Base-by-base conservation (phyloP, 163 green algal genomes). In the Chlorella variabilis region DNA sequence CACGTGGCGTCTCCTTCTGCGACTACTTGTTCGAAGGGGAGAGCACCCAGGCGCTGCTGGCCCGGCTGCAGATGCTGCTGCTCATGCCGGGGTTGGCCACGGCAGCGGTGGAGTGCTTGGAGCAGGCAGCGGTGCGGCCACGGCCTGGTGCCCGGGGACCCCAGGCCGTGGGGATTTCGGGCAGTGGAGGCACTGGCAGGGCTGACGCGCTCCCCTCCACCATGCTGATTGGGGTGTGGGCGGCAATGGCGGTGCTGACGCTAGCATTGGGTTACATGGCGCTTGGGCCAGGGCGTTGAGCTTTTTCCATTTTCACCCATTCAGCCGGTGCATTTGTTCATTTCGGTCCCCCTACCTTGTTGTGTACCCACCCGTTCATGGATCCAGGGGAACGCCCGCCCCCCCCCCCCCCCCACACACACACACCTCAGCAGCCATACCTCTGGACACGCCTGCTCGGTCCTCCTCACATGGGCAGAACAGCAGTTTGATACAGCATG, bases 1-100 rank as follows among this genome's bases (percentile, higher is more conserved):
- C 61, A 6, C 75, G 82, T 17, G 66, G 42, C 23, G 41, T 75
- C 20, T 23, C 39, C 7, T 87, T 69, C 56, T 84, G 75, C 58
- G 82, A 87, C 42, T 83, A 84, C 5, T 34, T 87, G 17, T 63
- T 86, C 41, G 73, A 83, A 34, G 81, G 81, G n/a, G 81, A 86
- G 71, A 54, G 54, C 36, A 70, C n/a, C 2, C 71, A 79, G 71
- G 71, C 54, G 25, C 2, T 51, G 54, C 54, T 68, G 34, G 56
- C 54, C 34, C 34, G 71, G 29, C 71, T 70, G 71, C 71, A 70
- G 36, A 36, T 79, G 54, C 71, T 79, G 71, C 71, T 79, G 54
- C 56, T 36, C 54, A 41, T 39, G 54, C 54, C 36, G 29, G 48
- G 58, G 31, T 48, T 77, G 48, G 70, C 48, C 1, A 59, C 45